Conservation (phyloP, 495 filamentous ascomycete genomes). For the Daldinia childiae region DNA sequence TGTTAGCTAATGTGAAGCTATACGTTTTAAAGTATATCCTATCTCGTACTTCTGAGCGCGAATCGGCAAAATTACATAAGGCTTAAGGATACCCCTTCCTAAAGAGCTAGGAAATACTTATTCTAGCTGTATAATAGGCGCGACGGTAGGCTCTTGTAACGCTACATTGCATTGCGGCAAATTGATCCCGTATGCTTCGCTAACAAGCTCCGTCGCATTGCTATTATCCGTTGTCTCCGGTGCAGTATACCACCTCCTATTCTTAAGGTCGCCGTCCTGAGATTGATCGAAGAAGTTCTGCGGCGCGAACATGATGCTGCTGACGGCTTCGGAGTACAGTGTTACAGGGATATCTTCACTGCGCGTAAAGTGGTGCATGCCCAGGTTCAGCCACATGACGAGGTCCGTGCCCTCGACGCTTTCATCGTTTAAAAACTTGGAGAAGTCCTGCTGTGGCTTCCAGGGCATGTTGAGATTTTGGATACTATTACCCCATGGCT, state of each 20-base stretch:
- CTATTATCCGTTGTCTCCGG: slow-evolving; percentile 1
- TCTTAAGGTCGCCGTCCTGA: slow-evolving; percentile 40
- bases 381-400: slow-evolving; percentile 61
- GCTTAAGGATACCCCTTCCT: too few species aligned
- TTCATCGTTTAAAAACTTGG: slow-evolving; percentile 64
- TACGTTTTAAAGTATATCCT: not conserved
- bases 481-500: slow-evolving; percentile 58
- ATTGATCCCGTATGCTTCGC: slow-evolving; percentile 31
- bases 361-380: slow-evolving; percentile 67
- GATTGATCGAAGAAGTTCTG: slow-evolving; percentile 55
- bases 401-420: slow-evolving; percentile 62
- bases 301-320: slow-evolving; percentile 57
- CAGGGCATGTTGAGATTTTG: slow-evolving; percentile 58
- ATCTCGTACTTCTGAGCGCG: not conserved
- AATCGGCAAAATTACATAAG: not conserved
- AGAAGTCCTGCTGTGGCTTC: slow-evolving; percentile 63
- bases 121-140: slow-evolving; percentile 11
- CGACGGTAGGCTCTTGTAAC: slow-evolving; percentile 31
- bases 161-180: slow-evolving; percentile 32
- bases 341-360: slow-evolving; percentile 65
- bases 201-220: slow-evolving; percentile 12
- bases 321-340: slow-evolving; percentile 57
- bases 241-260: slow-evolving; percentile 45
- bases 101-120: not conserved
- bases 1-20: not conserved